Evolutionary conservation across 2,329 filamentous ascomycete species (phyloP).

Genomic region (Xylariaceae sp.): DNA sequence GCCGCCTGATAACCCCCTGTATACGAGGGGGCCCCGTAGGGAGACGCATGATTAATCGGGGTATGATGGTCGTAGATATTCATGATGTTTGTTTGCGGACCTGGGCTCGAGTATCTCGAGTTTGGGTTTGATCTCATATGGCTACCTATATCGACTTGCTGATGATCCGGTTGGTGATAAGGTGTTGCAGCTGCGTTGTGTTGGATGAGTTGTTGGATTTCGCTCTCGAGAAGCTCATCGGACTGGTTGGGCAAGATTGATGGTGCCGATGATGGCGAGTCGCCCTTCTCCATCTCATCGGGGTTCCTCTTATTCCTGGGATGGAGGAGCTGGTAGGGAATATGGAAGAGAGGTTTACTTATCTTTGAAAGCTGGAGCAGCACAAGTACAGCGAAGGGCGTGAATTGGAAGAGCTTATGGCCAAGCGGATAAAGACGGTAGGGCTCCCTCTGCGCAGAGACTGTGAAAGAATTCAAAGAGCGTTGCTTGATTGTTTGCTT

Average conservation of each 20-base stretch:
- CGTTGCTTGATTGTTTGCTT: not conserved
- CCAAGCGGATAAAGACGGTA: conserved; percentile 2
- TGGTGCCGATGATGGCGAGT: conserved; percentile 45
- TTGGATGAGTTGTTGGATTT: conserved; percentile 42
- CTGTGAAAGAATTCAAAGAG: conserved; percentile 17
- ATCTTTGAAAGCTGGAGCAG: not conserved
- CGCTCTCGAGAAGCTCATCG: conserved; percentile 38
- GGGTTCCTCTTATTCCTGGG: conserved; percentile 10
- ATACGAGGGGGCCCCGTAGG: conserved; percentile 23
- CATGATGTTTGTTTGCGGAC: conserved; percentile 29
- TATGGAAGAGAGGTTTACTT: conserved; percentile 2
- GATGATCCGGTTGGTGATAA: conserved; percentile 26
- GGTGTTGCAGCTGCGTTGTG: conserved; percentile 35
- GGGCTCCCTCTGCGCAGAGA: not conserved
- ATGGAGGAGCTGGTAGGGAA: not conserved
- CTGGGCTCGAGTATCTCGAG: conserved; percentile 39
- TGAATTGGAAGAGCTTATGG: not conserved
- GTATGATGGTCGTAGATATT: conserved; percentile 28
- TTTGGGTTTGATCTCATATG: conserved; percentile 36
- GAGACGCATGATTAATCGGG: conserved; percentile 28
- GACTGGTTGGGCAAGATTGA: conserved; percentile 35
- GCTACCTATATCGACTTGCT: conserved; percentile 27
- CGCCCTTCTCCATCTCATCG: conserved; percentile 30
- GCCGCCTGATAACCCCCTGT: conserved; percentile 24
- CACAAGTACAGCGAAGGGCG: not conserved